Base-by-base conservation (phyloP, 331 rosid species). In the Phaseolus coccineus region DNA sequence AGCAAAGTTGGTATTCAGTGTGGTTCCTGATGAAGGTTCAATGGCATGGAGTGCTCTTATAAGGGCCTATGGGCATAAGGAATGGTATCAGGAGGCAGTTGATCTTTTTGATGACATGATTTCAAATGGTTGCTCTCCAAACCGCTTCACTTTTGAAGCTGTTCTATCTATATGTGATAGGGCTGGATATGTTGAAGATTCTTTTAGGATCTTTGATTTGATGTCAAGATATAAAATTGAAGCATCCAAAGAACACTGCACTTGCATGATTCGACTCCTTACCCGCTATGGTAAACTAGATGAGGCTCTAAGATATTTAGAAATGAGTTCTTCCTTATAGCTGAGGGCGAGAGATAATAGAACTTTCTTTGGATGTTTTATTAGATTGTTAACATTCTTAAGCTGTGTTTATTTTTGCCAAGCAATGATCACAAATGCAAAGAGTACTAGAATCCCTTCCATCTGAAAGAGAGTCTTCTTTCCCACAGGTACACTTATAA, bases 41-140 rank as follows among this genome's bases (percentile, higher is more conserved):
- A 87, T 87, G 93, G 79, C 94, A 73, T 86, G 90, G 94, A 90
- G 93, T 13, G 97, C 97, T 53, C 78, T 90, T 5, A 88, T 92
- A 42, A 86, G 84, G 77, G 93, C 93, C 37, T 81, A 88, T 59
- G 90, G 78, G 78, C 64, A 62, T 37, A 87, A 83, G 76, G 72
- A 62, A 35, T 81, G 72, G 80, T 83, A 66, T 81, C 65, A 37
- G 72, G 86, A 87, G n/a, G 97, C 89, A 40, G 62, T 92, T 50
- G 71, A 57, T 52, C 84, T 87, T 50, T 88, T 88, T 42, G 77
- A 87, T 82, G 51, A 66, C 69, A 90, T 92, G 97, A 85, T 58
- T 15, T 76, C 76, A 15, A 77, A 52, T 16, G 87, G 83, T 37
- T 73, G 71, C 15, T 69, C 85, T 79, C 94, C 93, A 10, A 92